Conservation (phyloP, 257 asterid species). For the Nicotiana obtusifolia region DNA sequence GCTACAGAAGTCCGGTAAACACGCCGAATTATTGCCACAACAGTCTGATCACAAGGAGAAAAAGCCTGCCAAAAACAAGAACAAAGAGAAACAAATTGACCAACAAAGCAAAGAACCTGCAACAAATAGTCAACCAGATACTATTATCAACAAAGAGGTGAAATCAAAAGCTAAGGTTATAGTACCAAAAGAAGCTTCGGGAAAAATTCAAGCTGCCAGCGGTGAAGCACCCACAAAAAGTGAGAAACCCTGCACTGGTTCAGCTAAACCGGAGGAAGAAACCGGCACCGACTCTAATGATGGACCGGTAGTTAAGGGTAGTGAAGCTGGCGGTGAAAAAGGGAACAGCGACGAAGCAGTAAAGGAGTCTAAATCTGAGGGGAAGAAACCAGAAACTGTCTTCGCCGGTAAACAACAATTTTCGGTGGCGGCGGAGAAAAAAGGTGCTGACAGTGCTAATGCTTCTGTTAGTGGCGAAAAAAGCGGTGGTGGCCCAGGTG, state of each 20-base stretch:
- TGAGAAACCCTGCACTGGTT: background rate
- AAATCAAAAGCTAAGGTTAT: constrained; percentile 12
- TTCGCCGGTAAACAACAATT: background rate
- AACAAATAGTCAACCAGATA: background rate
- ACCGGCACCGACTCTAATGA: background rate
- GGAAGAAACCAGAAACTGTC: constrained; percentile 26
- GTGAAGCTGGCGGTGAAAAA: background rate
- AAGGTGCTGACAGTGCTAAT: constrained; percentile 8
- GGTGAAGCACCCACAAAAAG: background rate
- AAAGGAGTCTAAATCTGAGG: constrained; percentile 22
- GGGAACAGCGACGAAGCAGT: background rate
- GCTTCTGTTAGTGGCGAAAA: background rate
- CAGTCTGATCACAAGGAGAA: constrained; percentile 15
- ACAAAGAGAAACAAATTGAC: constrained; percentile 17
- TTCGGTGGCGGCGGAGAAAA: constrained; percentile 27
- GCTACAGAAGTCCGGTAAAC: constrained; percentile 47
- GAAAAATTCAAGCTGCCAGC: background rate
- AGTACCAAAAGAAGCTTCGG: background rate
- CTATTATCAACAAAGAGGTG: constrained; percentile 6
- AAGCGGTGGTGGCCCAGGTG: constrained; percentile 18
- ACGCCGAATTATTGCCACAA: constrained; percentile 57
- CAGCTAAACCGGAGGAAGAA: background rate
- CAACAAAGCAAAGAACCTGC: constrained; percentile 12
- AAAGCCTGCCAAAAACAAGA: background rate
- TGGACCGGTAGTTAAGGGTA: background rate